These are phyloP conservation scores for Nicotiana tabacum DNA, from an alignment of 257 asterid species.

Conservation along the genomic window DNA sequence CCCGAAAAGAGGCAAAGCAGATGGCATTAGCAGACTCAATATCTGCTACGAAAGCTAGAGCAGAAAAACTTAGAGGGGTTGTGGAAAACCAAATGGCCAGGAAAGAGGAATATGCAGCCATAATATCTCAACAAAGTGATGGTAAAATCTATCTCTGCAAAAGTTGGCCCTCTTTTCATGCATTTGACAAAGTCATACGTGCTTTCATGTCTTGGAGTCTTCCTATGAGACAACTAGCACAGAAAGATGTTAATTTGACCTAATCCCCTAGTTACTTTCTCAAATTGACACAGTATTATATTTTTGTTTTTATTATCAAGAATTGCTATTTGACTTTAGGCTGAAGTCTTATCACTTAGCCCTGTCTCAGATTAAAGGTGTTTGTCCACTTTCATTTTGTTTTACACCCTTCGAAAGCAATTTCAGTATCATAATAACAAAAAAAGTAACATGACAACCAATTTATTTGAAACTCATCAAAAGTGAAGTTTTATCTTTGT, in stretches of 20 bases:
- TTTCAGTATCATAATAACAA: background rate
- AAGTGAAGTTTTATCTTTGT: background rate
- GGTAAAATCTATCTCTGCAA: slow-evolving; percentile 38
- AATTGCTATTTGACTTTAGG: background rate
- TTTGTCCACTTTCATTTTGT: background rate
- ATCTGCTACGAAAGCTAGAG: slow-evolving; percentile 52
- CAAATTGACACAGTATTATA: background rate
- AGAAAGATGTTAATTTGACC: background rate
- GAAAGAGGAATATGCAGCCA: slow-evolving; percentile 71
- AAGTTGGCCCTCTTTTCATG: slow-evolving; percentile 9
- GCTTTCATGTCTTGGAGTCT: background rate
- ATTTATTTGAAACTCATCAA: background rate
- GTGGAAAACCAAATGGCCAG: slow-evolving; percentile 57
- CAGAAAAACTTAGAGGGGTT: slow-evolving; percentile 51
- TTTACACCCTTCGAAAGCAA: background rate
- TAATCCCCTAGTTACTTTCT: background rate
- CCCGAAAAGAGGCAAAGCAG: slow-evolving; percentile 66
- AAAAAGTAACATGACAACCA: background rate
- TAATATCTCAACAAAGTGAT: slow-evolving; percentile 67
- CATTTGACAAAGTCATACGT: background rate
- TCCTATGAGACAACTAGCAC: background rate
- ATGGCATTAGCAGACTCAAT: slow-evolving; percentile 52
- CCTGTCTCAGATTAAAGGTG: background rate
- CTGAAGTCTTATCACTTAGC: background rate
- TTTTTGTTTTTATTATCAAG: background rate